These are phyloP conservation scores for Penicillium desertorum DNA, from an alignment of 495 filamentous ascomycete genomes.

Conservation along the genomic window DNA sequence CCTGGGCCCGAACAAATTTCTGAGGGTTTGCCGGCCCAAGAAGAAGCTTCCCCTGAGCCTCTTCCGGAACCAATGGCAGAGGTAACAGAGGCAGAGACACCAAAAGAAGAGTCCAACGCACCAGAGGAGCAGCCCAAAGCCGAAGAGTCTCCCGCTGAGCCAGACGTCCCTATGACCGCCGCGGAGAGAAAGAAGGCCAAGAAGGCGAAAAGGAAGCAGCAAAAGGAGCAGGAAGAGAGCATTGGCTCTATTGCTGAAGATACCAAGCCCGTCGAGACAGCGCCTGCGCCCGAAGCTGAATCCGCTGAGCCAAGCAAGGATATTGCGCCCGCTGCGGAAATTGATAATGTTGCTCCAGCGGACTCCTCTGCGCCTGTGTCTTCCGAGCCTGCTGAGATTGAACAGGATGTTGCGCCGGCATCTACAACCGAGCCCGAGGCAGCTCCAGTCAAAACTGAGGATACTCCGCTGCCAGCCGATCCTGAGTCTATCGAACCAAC, in stretches of 20 bases:
- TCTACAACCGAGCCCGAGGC: conserved; percentile 3
- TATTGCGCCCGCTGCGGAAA: neutral
- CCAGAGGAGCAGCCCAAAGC: conserved; percentile 1
- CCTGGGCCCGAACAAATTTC: neutral
- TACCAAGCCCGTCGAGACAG: conserved; percentile 1
- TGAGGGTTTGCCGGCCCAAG: neutral
- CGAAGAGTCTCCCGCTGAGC: conserved; percentile 6
- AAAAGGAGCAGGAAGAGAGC: conserved; percentile 16
- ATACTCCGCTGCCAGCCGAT: neutral
- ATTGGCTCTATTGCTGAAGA: conserved; percentile 15
- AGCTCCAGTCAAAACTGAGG: neutral
- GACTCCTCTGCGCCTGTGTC: neutral
- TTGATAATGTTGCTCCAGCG: neutral
- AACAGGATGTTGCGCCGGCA: conserved; percentile 3
- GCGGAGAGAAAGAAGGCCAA: conserved; percentile 46
- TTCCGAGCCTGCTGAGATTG: neutral
- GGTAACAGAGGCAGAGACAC: neutral
- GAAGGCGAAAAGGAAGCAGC: conserved; percentile 22
- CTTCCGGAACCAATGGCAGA: conserved; percentile 1
- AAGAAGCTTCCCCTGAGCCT: neutral
- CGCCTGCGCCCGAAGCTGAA: conserved; percentile 1
- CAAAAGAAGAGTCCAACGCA: neutral
- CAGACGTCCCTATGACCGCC: conserved; percentile 20
- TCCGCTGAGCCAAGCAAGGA: conserved; percentile 8
- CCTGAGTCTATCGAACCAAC: conserved; percentile 6